Conservation (phyloP, 2,329 filamentous ascomycete species). For the Pseudogymnoascus sp. region DNA sequence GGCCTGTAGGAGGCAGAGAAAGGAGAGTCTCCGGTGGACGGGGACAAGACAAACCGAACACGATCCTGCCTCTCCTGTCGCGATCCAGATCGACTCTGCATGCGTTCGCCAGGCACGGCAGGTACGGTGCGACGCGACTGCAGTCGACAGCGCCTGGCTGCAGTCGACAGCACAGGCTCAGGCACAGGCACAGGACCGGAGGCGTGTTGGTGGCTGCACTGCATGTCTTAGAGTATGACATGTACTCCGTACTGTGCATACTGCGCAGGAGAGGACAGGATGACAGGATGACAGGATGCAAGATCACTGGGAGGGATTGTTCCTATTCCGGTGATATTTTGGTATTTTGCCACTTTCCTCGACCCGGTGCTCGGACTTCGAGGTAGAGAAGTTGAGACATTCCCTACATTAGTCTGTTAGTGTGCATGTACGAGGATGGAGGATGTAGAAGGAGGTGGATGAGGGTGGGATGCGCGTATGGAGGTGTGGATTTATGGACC, state of each 20-base stretch:
- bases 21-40: background rate
- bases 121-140: background rate
- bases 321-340: background rate
- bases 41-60: background rate
- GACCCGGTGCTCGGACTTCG: constrained; percentile 5
- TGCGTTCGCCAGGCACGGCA: constrained; percentile 1
- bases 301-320: background rate
- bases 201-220: constrained; percentile 1
- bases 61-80: constrained; percentile 7
- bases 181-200: background rate
- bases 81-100: constrained; percentile 4
- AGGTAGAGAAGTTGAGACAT: background rate
- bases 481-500: background rate
- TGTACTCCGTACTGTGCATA: background rate
- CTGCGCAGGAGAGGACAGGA: background rate
- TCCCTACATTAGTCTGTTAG: background rate
- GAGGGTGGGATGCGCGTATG: background rate
- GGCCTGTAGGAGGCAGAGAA: background rate
- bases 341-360: background rate
- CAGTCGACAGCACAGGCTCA: background rate
- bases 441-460: background rate
- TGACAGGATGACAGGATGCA: background rate
- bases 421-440: background rate
- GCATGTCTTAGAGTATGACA: constrained; percentile 5
- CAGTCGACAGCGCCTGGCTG: background rate